Base-by-base conservation (phyloP, 2,329 filamentous ascomycete genomes). In the Venturia oleaginea region DNA sequence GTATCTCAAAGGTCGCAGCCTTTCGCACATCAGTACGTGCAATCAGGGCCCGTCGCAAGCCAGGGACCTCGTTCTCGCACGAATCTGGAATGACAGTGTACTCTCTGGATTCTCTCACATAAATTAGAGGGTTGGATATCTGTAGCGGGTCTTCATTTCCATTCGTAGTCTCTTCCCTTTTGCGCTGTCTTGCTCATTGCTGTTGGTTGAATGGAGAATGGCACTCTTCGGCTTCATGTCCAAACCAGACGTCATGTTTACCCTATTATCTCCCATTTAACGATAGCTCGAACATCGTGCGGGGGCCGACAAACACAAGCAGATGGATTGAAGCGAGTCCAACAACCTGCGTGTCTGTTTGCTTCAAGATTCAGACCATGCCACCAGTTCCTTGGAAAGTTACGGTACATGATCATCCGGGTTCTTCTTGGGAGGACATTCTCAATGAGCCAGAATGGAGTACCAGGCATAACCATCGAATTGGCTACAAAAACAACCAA, bases 391-490 rank as follows among this genome's bases (percentile, higher is more conserved):
- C 46, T 27, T 51, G 46, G 46, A 27, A 27, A 30, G 8, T 27
- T 22, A 66, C 62, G 30, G 71, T 71, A 2, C 69, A 68, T n/a
- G 54, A 72, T 43, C 76, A 77, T 67, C 75, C 75, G 0, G 78
- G 78, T 6, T 79, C 77, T 0, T 71, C 74, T 0, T 68, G 66
- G 4, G 67, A 74, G 32, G 78, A 79, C 15, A 77, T 81, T 38
- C 70, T 71, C 19, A 69, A 75, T 6, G 79, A 81, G 67, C 78
- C 78, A 1, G 70, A 79, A 55, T 81, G 79, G 78, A 67, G 67
- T 17, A 66, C 67, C 0, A 71, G 71, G 0, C 76, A 77, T 66
- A 69, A 73, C 19, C 76, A 80, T 64, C 74, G 74, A 6, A 70
- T 79, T 46, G 78, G 78, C 1, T 76, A 72, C 68, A 72, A 70